phyloP scores from a whole-genome alignment of 441 rosid genomes.

The Populus trichocarpa region DNA sequence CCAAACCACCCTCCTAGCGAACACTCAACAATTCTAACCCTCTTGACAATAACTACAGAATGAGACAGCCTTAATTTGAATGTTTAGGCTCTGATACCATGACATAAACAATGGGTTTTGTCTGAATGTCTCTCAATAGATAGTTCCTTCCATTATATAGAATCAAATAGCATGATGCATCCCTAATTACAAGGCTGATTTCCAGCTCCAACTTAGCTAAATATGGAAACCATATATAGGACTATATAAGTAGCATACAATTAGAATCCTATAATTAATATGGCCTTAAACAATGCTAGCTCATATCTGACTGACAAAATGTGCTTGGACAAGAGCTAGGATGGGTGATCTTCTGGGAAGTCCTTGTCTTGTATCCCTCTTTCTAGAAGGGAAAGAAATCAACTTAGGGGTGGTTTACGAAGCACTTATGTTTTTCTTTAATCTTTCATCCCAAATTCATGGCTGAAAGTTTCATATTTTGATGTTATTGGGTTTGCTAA shows the following conservation, averaged over 20 bases:
- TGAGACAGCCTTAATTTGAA: neutral
- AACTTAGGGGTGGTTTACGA: neutral
- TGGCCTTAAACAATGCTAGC: neutral
- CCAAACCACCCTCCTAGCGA: neutral
- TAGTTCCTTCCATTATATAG: neutral
- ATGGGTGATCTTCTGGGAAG: neutral
- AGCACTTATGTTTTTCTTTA: neutral
- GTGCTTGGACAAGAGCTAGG: neutral
- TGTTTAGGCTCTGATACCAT: neutral
- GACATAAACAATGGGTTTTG: neutral
- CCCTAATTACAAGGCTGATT: too few species aligned
- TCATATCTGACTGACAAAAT: neutral
- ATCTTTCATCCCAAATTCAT: neutral
- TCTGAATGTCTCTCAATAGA: neutral
- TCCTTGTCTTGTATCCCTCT: neutral
- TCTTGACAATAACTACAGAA: neutral
- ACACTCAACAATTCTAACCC: neutral
- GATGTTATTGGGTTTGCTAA: neutral
- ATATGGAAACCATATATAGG: neutral
- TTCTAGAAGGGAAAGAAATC: neutral
- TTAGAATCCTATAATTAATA: neutral
- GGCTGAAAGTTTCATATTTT: neutral
- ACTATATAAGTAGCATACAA: neutral
- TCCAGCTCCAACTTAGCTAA: neutral
- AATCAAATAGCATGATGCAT: neutral